A percentile compares a stretch with the other conserved stretches of the same genome.
These are phyloP conservation scores for Ensete glaucum DNA, from an alignment of 176 grass and related monocot genomes.

Conservation along the genomic window DNA sequence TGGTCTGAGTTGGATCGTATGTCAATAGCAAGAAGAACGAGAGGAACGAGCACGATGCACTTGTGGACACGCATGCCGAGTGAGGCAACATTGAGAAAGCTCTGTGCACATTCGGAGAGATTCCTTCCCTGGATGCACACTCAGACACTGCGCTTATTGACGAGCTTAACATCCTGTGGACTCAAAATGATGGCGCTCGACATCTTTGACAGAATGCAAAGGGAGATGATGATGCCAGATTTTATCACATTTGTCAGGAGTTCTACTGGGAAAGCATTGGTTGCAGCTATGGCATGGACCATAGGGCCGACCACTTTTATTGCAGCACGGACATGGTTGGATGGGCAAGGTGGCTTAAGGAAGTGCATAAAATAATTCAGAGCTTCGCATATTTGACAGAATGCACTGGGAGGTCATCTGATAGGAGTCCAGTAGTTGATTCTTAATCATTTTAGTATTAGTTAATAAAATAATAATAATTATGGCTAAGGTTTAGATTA, in stretches of 20 bases:
- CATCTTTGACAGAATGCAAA: conserved; percentile 52
- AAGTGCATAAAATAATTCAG: no score
- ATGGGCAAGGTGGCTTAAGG: conserved; percentile 6
- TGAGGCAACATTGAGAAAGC: conserved; percentile 56
- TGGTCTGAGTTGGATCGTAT: conserved; percentile 35
- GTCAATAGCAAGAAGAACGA: conserved; percentile 46
- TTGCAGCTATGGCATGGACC: conserved; percentile 37
- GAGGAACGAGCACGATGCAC: conserved; percentile 47
- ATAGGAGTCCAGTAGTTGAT: no score
- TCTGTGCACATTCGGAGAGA: conserved; percentile 41
- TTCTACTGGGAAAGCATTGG: conserved; percentile 57
- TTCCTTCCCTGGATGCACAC: conserved; percentile 47
- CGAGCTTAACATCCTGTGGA: conserved; percentile 60
- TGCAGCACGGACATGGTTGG: conserved; percentile 64
- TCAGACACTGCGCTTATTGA: conserved; percentile 56
- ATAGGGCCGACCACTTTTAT: conserved; percentile 35
- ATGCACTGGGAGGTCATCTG: no score
- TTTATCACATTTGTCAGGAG: conserved; percentile 54
- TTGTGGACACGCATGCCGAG: conserved; percentile 73
- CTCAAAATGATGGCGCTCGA: conserved; percentile 42
- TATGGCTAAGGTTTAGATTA: no score
- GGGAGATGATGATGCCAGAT: conserved; percentile 31
- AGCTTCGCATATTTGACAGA: no score
- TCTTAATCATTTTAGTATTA: no score
- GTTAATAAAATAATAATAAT: no score